Conservation (phyloP, 2,329 filamentous ascomycete species). For the Xylaria sp. region DNA sequence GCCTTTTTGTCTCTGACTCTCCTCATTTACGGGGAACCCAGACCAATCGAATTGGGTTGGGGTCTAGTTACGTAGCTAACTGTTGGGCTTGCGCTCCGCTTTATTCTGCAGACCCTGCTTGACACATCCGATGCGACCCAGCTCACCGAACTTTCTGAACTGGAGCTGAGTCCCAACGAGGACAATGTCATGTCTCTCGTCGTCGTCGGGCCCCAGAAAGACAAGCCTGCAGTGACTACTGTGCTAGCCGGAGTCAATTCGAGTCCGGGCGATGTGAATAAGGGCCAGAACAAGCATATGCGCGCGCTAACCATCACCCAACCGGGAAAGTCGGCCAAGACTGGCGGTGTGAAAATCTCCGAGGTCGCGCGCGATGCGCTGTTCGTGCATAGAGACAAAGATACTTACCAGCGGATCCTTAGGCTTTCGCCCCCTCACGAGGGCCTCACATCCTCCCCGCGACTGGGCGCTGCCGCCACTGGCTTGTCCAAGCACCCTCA, state of each 20-base stretch:
- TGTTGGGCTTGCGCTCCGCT: conserved; percentile 16
- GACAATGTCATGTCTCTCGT: conserved; percentile 88
- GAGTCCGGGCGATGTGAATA: conserved; percentile 70
- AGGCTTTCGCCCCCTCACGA: conserved; percentile 58
- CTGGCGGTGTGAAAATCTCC: conserved; percentile 50
- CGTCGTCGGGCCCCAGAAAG: conserved; percentile 66
- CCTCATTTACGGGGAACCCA: background rate
- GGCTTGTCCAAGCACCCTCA: conserved; percentile 77
- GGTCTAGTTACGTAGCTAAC: conserved; percentile 22
- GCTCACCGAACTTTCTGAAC: conserved; percentile 69
- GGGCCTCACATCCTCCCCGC: conserved; percentile 51
- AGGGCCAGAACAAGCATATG: conserved; percentile 84
- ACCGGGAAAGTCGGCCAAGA: conserved; percentile 41
- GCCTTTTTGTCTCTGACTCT: background rate
- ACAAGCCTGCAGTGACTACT: conserved; percentile 54
- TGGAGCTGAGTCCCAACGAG: conserved; percentile 81
- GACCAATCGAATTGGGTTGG: background rate
- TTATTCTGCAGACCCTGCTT: conserved; percentile 65
- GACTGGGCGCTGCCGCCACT: conserved; percentile 79
- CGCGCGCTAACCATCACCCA: conserved; percentile 70
- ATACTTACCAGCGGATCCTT: conserved; percentile 64
- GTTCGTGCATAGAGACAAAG: conserved; percentile 58
- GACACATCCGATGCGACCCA: conserved; percentile 70
- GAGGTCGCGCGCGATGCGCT: conserved; percentile 60
- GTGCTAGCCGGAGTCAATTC: conserved; percentile 85